phyloP scores from a whole-genome alignment of 495 filamentous ascomycete species.

The Talaromyces thailandensis region DNA sequence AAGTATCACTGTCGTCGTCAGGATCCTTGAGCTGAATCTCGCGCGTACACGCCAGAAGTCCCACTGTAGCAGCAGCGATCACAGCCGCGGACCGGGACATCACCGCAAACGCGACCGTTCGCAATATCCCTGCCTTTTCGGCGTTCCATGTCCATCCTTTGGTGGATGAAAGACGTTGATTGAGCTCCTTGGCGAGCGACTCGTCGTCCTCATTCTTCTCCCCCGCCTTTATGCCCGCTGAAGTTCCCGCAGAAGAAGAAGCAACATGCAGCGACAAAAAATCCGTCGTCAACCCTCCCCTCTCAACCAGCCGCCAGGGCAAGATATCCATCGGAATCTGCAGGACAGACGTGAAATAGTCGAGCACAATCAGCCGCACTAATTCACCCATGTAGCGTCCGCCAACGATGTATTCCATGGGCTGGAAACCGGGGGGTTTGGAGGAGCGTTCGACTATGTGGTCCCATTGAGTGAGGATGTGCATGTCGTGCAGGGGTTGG shows the following conservation, averaged over 20 bases:
- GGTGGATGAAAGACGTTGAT: slow-evolving; percentile 32
- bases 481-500: slow-evolving; percentile 46
- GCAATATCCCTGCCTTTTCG: slow-evolving; percentile 42
- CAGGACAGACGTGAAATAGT: slow-evolving; percentile 42
- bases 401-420: slow-evolving; percentile 72
- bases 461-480: slow-evolving; percentile 60
- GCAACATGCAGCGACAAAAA: slow-evolving; percentile 55
- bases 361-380: slow-evolving; percentile 53
- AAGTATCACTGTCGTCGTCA: background rate
- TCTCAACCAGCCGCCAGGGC: slow-evolving; percentile 37
- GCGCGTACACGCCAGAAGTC: slow-evolving; percentile 50
- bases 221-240: background rate
- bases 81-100: slow-evolving; percentile 55
- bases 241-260: slow-evolving; percentile 6
- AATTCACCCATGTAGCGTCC: slow-evolving; percentile 70
- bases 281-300: slow-evolving; percentile 53
- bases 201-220: background rate
- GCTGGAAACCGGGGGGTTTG: slow-evolving; percentile 65
- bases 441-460: slow-evolving; percentile 45
- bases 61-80: slow-evolving; percentile 55
- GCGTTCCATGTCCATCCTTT: slow-evolving; percentile 45
- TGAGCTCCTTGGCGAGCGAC: slow-evolving; percentile 32
- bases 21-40: slow-evolving; percentile 36
- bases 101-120: slow-evolving; percentile 46
- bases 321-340: slow-evolving; percentile 19